Base-by-base conservation (phyloP, 176 grass and related monocot species). In the Avena eriantha region DNA sequence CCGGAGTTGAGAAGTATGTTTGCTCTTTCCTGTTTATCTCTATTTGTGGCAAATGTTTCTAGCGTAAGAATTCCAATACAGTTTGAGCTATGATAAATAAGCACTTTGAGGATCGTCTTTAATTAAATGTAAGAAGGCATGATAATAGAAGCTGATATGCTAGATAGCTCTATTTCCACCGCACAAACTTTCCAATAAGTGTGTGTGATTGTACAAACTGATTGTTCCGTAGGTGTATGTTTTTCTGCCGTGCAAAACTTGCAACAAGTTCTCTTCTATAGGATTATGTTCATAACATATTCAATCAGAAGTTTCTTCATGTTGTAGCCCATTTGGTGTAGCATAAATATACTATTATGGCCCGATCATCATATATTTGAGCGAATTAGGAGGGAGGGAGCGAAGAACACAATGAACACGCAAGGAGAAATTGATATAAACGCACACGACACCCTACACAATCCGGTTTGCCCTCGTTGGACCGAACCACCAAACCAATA, bases 1-100 rank as follows among this genome's bases (percentile, higher is more conserved):
- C 93, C 86, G 96, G 93, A 60, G 92, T 94, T 35, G 90, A 92
- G 78, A 86, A 85, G 96, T 98, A 92, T 85, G 66, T 89, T 45
- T 65, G 48, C 23, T 15, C 47, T 70, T 70, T 83, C 58, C 15
- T 73, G 55, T 73, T 51, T 69, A 45, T 23, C 16, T 67, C 29
- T 13, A 18, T 79, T 67, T 67, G 4, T 79, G 6, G 22, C 36
- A 55, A 31, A 57, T 35, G 4, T 5, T 50, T 76, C 39, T 48
- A 41, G 45, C 36, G n/a, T 81, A 43, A 82, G 18, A 58, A 19
- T 61, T 82, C 19, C 35, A 75, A 36, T 47, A 82, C 23, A 39
- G 4, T 78, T 75, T 81, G 8, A 19, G 35, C 31, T 74, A 73
- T 76, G 64, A 4, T 29, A 56, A 35, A 56, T 73, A 9, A 41